Base-by-base conservation (phyloP, 2,329 filamentous ascomycete genomes). In the Claviceps capensis region DNA sequence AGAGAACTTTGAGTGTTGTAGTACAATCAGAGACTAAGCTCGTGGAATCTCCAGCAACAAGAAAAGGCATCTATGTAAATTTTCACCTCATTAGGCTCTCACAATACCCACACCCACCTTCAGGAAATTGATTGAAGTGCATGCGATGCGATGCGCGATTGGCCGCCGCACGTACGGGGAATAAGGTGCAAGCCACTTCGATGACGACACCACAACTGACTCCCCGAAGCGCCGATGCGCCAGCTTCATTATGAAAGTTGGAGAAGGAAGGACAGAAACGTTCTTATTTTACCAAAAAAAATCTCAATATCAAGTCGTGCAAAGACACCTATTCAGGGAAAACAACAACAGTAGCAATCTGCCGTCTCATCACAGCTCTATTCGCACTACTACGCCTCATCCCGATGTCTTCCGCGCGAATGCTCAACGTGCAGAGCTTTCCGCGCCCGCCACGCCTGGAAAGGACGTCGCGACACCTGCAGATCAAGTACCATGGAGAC, bases 381-480 rank as follows among this genome's bases (percentile, higher is more conserved):
- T 19, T 41, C 41, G 37, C 37, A 40, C 1, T 16, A 14, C 37
- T n/a, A 7, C 37, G 7, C 8, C n/a, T 41, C 38, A 41, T 41
- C 16, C n/a, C 38, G n/a, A 41, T 41, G 70, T 58, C 68, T 36
- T 56, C 64, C 8, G 68, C 64, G 57, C 57, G 65, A 48, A 74
- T 69, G 57, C 64, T 81, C 55, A 79, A 81, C 56, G 77, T 79
- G 7, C 73, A 75, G 58, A 70, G 65, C 51, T 81, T 81, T 58
- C 80, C 79, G 13, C 72, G 80, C 23, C 79, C 79, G 30, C 79
- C 79, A 1, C 63, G 73, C 40, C 68, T 81, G 52, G 77, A 82
- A 59, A 70, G 68, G 58, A 77, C 72, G 5, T 61, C 70, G 2
- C 68, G 76, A 48, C 77, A 79, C 59, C 65, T 83, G 47, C 70